Evolutionary conservation across 176 grass and related monocot genomes (phyloP), one percentile per base, ranked within the genome.

Genomic region (Pontederia paniculata): DNA sequence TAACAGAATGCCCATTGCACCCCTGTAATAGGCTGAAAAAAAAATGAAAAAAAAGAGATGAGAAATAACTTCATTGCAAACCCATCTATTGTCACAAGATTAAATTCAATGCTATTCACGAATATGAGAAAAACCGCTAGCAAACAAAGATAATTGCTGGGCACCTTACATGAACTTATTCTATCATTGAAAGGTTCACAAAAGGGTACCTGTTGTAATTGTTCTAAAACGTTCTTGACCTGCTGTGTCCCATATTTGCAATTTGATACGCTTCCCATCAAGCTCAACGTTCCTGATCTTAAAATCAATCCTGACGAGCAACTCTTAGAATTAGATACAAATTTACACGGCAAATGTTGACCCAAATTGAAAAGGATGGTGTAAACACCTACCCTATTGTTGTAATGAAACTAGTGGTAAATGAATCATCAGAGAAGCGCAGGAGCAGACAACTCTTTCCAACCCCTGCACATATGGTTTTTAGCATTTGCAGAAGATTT

Each of bases 321-420:
- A 54, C n/a, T 48, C 51, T 23, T 19, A 1, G 2, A 37, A n/a
- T 42, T 2, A 9, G 16, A 62, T 62, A 12, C 23, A 11, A 52
- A 52, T 42, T 6, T 53, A 42, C 15, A 5, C 15, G 25, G 23
- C 21, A 17, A 47, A 47, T 18, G 25, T 3, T 9, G 43, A n/a
- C 16, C 37, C 10, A 4, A 67, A 67, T 14, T 14, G 12, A 17
- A 13, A 17, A 18, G 31, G 4, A 12, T 20, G 17, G 43, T 53
- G 43, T 37, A 17, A 67, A 13, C 19, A 44, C 64, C 9, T 11
- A 67, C 64, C 64, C 50, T 21, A 67, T 67, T 6, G 64, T 67
- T 15, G 64, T 67, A 67, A 67, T 67, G 50, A 67, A 67, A 67
- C 64, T 67, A 13, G 64, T 67, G n/a, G 50, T 67, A 50, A 67